These are phyloP conservation scores for Diaporthe humulicola DNA, from an alignment of 2,329 filamentous ascomycete species.

Conservation along the genomic window DNA sequence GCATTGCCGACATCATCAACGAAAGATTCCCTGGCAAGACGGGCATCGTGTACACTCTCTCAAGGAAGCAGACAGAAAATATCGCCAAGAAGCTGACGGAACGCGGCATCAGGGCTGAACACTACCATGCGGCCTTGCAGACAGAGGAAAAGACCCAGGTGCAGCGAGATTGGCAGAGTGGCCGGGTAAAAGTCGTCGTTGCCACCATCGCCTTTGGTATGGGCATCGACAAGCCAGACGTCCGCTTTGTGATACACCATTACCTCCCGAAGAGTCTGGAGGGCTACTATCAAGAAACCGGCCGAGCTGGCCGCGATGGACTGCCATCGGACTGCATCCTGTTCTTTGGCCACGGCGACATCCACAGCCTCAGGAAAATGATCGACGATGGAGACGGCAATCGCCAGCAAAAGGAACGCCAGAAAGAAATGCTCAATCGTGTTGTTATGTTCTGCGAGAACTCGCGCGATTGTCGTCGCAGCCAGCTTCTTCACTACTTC, in stretches of 20 bases:
- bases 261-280: slow-evolving; percentile 94
- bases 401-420: slow-evolving; percentile 83
- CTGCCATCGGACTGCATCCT: slow-evolving; percentile 89
- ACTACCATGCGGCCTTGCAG: slow-evolving; percentile 88
- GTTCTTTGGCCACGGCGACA: slow-evolving; percentile 87
- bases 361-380: slow-evolving; percentile 80
- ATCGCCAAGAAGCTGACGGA: slow-evolving; percentile 78
- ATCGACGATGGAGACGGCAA: slow-evolving; percentile 86
- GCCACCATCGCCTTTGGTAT: slow-evolving; percentile 99
- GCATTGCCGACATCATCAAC: slow-evolving; percentile 77
- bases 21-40: slow-evolving; percentile 77
- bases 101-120: slow-evolving; percentile 78
- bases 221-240: slow-evolving; percentile 99
- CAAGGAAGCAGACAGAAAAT: slow-evolving; percentile 84
- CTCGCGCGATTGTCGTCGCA: slow-evolving; percentile 85
- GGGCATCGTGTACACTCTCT: slow-evolving; percentile 94
- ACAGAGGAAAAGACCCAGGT: slow-evolving; percentile 76
- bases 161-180: slow-evolving; percentile 86
- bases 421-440: slow-evolving; percentile 85
- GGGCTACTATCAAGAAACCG: slow-evolving; percentile 98
- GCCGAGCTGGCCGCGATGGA: slow-evolving; percentile 92
- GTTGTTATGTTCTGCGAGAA: slow-evolving; percentile 94
- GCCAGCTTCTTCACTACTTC: slow-evolving; percentile 94
- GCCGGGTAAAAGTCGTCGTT: slow-evolving; percentile 87
- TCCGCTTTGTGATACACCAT: slow-evolving; percentile 96